Percentiles rank a stretch among this genome's conserved stretches.
phyloP scores from a whole-genome alignment of 1,284 basidiomycete genomes.

The Phaffia rhodozyma region DNA sequence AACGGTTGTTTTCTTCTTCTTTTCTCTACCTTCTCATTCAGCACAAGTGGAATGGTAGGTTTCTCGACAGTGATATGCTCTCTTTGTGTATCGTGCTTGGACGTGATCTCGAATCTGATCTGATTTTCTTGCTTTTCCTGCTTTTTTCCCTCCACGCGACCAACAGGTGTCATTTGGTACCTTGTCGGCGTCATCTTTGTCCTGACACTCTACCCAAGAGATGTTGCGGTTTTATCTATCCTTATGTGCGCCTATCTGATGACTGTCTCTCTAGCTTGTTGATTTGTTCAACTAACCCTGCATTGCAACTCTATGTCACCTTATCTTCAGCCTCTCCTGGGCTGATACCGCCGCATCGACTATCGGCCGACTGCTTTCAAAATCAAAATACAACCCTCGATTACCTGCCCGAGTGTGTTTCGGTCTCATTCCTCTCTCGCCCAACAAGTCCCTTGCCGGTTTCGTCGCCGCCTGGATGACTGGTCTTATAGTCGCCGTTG shows the following conservation, averaged over 20 bases:
- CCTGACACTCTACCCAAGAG: slow-evolving; percentile 66
- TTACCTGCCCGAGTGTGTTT: slow-evolving; percentile 48
- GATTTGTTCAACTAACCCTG: slow-evolving; percentile 2
- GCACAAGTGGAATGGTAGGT: slow-evolving; percentile 48
- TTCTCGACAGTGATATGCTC: neutral
- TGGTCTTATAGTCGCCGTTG: slow-evolving; percentile 56
- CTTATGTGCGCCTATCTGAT: slow-evolving; percentile 53
- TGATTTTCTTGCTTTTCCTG: neutral
- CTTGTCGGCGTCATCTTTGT: slow-evolving; percentile 79
- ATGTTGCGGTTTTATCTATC: slow-evolving; percentile 76
- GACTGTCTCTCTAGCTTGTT: slow-evolving; percentile 2
- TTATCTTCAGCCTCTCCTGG: slow-evolving; percentile 68
- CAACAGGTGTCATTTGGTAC: slow-evolving; percentile 83
- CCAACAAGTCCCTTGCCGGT: slow-evolving; percentile 55
- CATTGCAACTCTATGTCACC: slow-evolving; percentile 3
- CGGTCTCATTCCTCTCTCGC: slow-evolving; percentile 30
- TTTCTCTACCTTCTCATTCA: slow-evolving; percentile 25
- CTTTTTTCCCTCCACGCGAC: neutral
- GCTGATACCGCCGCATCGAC: slow-evolving; percentile 93
- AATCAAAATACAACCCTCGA: slow-evolving; percentile 56
- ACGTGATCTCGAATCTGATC: slow-evolving; percentile 29
- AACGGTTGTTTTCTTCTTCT: neutral
- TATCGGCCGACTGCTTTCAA: slow-evolving; percentile 62
- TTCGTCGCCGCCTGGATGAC: slow-evolving; percentile 73
- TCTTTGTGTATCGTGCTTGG: neutral